These are phyloP conservation scores for Chamaecyparis obtusa DNA, from an alignment of 75 land plant species.

Conservation along the genomic window DNA sequence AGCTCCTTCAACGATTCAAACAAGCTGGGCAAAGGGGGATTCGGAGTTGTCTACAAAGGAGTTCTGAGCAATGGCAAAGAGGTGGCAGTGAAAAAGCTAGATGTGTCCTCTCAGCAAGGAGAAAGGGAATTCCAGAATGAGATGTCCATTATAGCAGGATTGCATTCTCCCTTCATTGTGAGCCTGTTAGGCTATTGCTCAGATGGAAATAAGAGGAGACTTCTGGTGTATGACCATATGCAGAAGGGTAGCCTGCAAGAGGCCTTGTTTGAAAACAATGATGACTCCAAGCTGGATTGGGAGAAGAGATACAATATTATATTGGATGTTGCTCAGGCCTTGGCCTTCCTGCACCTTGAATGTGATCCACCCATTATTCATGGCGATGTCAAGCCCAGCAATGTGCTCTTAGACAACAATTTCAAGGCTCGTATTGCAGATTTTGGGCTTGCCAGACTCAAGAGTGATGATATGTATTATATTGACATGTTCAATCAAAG, in stretches of 20 bases:
- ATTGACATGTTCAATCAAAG: slow-evolving; percentile 50
- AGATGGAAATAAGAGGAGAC: slow-evolving; percentile 31
- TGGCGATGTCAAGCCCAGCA: slow-evolving; percentile 93
- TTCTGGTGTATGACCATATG: slow-evolving; percentile 92
- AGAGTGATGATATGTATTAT: slow-evolving; percentile 43
- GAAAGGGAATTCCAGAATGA: slow-evolving; percentile 76
- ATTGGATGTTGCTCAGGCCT: slow-evolving; percentile 56
- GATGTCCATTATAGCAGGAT: slow-evolving; percentile 47
- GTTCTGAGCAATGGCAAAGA: slow-evolving; percentile 52
- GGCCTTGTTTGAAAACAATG: slow-evolving; percentile 59
- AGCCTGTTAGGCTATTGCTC: slow-evolving; percentile 74
- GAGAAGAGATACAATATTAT: slow-evolving; percentile 48
- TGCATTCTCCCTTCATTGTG: slow-evolving; percentile 59
- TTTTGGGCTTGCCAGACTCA: slow-evolving; percentile 78
- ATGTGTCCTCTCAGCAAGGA: slow-evolving; percentile 32
- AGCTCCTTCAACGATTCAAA: slow-evolving; percentile 33
- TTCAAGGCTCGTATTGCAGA: slow-evolving; percentile 67
- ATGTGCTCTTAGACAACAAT: slow-evolving; percentile 63
- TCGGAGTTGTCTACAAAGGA: slow-evolving; percentile 70
- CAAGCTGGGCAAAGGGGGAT: slow-evolving; percentile 69
- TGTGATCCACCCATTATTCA: slow-evolving; percentile 85
- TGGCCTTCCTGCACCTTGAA: slow-evolving; percentile 57
- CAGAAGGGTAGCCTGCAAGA: slow-evolving; percentile 85
- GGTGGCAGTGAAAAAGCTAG: slow-evolving; percentile 68
- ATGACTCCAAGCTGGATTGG: slow-evolving; percentile 39